These are phyloP conservation scores for Betula pendula DNA, from an alignment of 306 rosid species.

Conservation along the genomic window DNA sequence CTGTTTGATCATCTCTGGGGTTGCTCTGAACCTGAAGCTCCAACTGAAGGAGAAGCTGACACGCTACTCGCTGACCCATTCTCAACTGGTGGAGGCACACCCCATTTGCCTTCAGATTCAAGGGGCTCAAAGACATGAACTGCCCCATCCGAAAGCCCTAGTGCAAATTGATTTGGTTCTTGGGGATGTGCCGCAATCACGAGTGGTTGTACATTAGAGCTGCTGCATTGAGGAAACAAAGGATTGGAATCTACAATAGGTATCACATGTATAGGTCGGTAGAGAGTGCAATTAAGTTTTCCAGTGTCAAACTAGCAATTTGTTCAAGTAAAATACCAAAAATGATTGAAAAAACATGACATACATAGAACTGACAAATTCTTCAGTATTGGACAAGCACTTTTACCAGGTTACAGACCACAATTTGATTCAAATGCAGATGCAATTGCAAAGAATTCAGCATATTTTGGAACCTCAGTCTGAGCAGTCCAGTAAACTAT, in stretches of 20 bases:
- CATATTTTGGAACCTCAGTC: slow-evolving; percentile 1
- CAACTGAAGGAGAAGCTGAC: slow-evolving; percentile 62
- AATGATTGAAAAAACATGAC: background rate
- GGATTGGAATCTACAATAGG: background rate
- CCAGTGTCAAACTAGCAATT: background rate
- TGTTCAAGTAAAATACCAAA: too few species aligned
- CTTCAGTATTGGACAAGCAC: background rate
- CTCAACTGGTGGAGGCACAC: slow-evolving; percentile 75
- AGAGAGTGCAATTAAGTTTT: background rate
- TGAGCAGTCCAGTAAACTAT: slow-evolving; percentile 2
- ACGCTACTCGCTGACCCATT: slow-evolving; percentile 78
- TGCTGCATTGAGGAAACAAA: slow-evolving; percentile 33
- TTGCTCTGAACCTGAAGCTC: slow-evolving; percentile 79
- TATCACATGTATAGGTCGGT: background rate
- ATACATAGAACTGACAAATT: background rate
- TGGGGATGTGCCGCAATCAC: slow-evolving; percentile 95
- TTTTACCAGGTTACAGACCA: background rate
- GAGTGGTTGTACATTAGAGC: slow-evolving; percentile 67
- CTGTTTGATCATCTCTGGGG: slow-evolving; percentile 65
- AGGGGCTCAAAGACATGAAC: slow-evolving; percentile 94
- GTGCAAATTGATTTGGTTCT: slow-evolving; percentile 86
- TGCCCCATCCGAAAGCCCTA: slow-evolving; percentile 91
- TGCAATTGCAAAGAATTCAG: background rate
- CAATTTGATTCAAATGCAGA: background rate
- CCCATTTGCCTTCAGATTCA: slow-evolving; percentile 95